A percentile compares a stretch with the other conserved stretches of the same genome.
Evolutionary conservation across 2,329 filamentous ascomycete genomes (phyloP).

Genomic region (Aureobasidium sp.): DNA sequence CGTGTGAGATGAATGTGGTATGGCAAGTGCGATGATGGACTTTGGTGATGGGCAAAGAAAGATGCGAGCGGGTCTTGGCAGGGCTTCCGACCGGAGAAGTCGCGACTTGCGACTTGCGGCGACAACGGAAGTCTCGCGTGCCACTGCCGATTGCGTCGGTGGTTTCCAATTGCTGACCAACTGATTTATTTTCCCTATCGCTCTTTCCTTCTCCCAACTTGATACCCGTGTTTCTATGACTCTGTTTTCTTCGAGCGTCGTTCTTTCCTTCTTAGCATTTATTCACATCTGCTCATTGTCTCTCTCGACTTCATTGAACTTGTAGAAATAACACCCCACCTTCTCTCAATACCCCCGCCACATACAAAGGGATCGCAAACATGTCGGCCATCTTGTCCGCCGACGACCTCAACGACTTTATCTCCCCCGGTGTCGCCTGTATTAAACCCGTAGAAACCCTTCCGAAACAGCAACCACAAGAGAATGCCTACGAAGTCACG

Average conservation of each 20-base stretch:
- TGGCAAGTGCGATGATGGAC: too few species aligned
- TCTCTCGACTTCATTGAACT: background rate
- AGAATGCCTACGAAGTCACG: constrained; percentile 73
- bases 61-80: background rate
- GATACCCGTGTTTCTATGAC: background rate
- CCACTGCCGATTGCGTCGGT: background rate
- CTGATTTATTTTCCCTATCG: background rate
- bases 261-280: background rate
- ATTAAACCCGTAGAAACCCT: constrained; percentile 96
- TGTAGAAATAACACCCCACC: background rate
- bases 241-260: background rate
- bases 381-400: constrained; percentile 98
- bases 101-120: background rate
- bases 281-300: background rate
- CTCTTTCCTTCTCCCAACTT: background rate
- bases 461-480: constrained; percentile 46
- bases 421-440: constrained; percentile 92
- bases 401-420: constrained; percentile 98
- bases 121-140: background rate
- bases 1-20: too few species aligned
- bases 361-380: constrained; percentile 1
- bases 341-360: background rate
- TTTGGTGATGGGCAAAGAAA: background rate
- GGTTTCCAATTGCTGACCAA: constrained; percentile 8
- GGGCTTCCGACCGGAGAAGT: background rate